Evolutionary conservation across 768 basidiomycete genomes (phyloP), one percentile per base, ranked within the genome.

Genomic region (Neoboletus brunneissimus): DNA sequence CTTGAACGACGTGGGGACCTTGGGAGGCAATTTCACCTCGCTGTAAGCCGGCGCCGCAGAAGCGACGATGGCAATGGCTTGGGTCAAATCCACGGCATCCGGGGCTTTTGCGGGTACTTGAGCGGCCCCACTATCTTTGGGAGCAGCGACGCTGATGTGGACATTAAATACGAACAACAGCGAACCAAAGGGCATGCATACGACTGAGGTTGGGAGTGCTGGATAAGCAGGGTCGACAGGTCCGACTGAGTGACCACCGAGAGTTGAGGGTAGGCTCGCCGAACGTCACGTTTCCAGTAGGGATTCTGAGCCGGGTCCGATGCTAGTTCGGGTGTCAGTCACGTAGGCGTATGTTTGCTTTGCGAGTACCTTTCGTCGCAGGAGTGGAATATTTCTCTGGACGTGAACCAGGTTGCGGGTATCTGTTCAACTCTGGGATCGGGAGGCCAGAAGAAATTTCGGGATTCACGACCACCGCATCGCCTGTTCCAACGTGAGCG

Each of bases 251-350:
- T 91, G 56, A 98, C 79, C 20, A 92, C 85, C 3, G 93, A 94
- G 29, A 94, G 85, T 63, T 88, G 91, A n/a, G 94, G 93, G 73
- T 94, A 97, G 35, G 85, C 85, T 50, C 94, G 86, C 55, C 94
- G 86, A 65, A 95, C 90, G 75, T 97, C 94, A 58, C 94, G 90
- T 74, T 96, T 96, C 87, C 89, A 95, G 80, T 98, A 98, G 54
- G 89, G 90, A 72, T 92, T 93, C 76, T 91, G 81, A 32, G 91
- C 91, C 38, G 83, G 83, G 73, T 94, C 91, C 42, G 91, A 93
- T 23, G 90, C 91, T 91, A 51, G n/a, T 27, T 11, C 16, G 8
- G 6, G 38, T 31, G 58, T 72, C 51, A 66, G 62, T 51, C 25
- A 29, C 6, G 53, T 15, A 40, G 7, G 22, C 5, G 35, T 16